Evolutionary conservation across 306 rosid species (phyloP), one percentile per base, ranked within the genome.

Genomic region (Cicer chorassanicum): DNA sequence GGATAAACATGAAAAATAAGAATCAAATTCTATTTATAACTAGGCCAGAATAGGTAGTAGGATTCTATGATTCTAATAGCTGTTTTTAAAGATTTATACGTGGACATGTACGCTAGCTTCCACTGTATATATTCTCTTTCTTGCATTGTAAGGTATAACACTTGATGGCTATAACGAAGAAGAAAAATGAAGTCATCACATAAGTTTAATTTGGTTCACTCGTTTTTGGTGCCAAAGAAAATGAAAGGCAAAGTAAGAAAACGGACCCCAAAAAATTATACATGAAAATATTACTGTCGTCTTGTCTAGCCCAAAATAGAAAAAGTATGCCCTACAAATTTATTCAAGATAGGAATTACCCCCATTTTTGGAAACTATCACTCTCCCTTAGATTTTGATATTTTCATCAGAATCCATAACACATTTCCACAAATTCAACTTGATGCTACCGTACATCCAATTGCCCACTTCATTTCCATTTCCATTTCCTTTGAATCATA

Each of bases 381-480:
- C 84, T 74, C 41, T 80, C 83, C 40, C 42, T 59, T 7, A 81
- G 85, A 81, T 81, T 81, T 81, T 70, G 24, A 70, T 74, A 74
- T 78, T 78, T 74, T 51, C 6, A 78, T 61, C 82, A 19, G 73
- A 84, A 81, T 84, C 83, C 54, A 54, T 13, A 67, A 68, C 74
- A 80, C 75, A 46, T 64, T 70, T 42, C 46, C 8, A 21, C 87
- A 41, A 67, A 15, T 49, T 55, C 62, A 77, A 54, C 38, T 69
- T 77, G 74, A 76, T 72, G 81, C 84, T 51, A 45, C 36, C 54
- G 13, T 48, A 61, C 79, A 19, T 53, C 61, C 54, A 78, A 53
- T 68, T 44, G 16, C 7, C 3, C 0, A 38, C 70, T 66, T 79
- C 72, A 45, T 53, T 72, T 16, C 51, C 11, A 3, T 70, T 24